phyloP scores from a whole-genome alignment of 192 early-diverging fungal genomes.

The Chytriomyces sp. region DNA sequence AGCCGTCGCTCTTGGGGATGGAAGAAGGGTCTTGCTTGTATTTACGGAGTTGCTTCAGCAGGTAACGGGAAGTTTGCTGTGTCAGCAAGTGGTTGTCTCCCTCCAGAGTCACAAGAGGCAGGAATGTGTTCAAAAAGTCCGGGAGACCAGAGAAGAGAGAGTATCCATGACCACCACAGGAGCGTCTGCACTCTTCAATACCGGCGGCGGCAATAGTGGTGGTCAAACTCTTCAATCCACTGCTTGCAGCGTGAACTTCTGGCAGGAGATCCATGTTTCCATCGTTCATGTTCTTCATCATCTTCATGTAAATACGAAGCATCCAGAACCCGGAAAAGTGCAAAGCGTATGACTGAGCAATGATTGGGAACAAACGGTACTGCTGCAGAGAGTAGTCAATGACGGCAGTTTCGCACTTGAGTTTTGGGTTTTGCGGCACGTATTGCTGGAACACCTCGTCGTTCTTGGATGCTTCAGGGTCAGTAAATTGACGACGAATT shows the following conservation, averaged over 20 bases:
- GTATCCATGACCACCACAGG: slow-evolving; percentile 92
- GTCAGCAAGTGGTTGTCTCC: slow-evolving; percentile 68
- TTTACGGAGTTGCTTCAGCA: slow-evolving; percentile 70
- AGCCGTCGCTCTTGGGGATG: slow-evolving; percentile 59
- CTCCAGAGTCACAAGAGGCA: slow-evolving; percentile 83
- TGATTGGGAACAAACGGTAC: slow-evolving; percentile 87
- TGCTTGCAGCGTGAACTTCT: slow-evolving; percentile 89
- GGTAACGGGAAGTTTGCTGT: slow-evolving; percentile 83
- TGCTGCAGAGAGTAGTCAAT: slow-evolving; percentile 95
- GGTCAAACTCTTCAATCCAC: slow-evolving; percentile 92
- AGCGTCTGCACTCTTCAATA: slow-evolving; percentile 91
- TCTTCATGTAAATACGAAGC: slow-evolving; percentile 71
- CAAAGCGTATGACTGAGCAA: slow-evolving; percentile 90
- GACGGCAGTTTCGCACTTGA: slow-evolving; percentile 76
- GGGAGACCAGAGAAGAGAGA: slow-evolving; percentile 90
- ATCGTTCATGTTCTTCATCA: slow-evolving; percentile 78
- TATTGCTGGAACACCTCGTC: slow-evolving; percentile 21
- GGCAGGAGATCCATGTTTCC: slow-evolving; percentile 26
- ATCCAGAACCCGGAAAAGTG: slow-evolving; percentile 88
- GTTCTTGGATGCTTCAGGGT: slow-evolving; percentile 55
- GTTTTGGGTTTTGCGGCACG: slow-evolving; percentile 6
- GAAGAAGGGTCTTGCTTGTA: slow-evolving; percentile 52
- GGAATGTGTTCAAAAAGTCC: slow-evolving; percentile 71
- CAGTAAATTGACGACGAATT: slow-evolving; percentile 86
- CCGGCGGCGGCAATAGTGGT: slow-evolving; percentile 89